Evolutionary conservation across 2,329 filamentous ascomycete genomes (phyloP).

Genomic region (Dothistroma pini): DNA sequence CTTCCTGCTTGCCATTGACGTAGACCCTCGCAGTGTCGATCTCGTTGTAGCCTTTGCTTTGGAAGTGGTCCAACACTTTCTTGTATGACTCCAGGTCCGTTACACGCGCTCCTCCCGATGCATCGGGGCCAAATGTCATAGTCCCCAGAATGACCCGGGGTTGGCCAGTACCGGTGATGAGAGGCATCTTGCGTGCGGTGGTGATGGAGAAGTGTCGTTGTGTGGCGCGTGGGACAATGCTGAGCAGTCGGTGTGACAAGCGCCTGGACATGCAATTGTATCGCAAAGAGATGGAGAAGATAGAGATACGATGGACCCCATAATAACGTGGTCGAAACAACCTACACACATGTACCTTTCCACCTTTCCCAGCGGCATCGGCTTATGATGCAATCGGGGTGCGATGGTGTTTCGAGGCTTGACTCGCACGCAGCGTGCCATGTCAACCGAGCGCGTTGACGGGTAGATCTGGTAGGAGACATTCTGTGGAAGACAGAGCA

Average conservation of each 20-base stretch:
- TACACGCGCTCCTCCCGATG: slow-evolving; percentile 63
- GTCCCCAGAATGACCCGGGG: slow-evolving; percentile 68
- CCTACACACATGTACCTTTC: neutral
- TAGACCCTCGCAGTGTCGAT: slow-evolving; percentile 80
- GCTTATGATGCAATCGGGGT: slow-evolving; percentile 5
- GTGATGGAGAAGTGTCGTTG: slow-evolving; percentile 13
- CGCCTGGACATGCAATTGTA: slow-evolving; percentile 8
- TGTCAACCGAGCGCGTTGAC: neutral
- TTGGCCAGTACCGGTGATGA: slow-evolving; percentile 46
- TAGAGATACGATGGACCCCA: neutral
- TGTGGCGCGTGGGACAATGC: slow-evolving; percentile 4
- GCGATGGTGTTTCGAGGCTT: neutral
- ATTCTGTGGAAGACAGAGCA: too few species aligned
- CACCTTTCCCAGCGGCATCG: neutral
- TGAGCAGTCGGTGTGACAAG: neutral
- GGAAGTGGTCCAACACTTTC: slow-evolving; percentile 68
- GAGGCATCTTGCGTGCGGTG: slow-evolving; percentile 37
- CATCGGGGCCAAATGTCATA: slow-evolving; percentile 60
- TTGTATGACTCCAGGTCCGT: slow-evolving; percentile 68
- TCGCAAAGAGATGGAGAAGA: neutral
- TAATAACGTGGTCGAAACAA: neutral
- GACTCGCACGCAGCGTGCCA: neutral
- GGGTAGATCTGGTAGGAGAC: too few species aligned
- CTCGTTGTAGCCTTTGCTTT: slow-evolving; percentile 76
- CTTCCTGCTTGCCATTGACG: slow-evolving; percentile 69